Percentiles rank a stretch among this genome's conserved stretches.
These are phyloP conservation scores for Suzukiozyma palmioleophila DNA, from an alignment of 1,139 yeast genomes.

Conservation along the genomic window DNA sequence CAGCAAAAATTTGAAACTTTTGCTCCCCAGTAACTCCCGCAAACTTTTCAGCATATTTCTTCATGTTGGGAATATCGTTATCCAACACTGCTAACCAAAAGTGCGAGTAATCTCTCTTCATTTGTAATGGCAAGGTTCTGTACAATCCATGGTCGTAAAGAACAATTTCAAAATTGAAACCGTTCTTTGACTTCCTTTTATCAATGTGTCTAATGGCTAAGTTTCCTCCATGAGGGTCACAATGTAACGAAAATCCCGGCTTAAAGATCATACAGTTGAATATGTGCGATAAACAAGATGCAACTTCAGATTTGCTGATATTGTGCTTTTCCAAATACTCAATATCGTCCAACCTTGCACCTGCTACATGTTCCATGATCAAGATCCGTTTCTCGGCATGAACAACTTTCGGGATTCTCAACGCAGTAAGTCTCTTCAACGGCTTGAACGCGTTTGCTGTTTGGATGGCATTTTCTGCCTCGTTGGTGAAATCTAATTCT, in stretches of 20 bases:
- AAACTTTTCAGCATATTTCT: slow-evolving; percentile 65
- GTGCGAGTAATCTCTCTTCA: slow-evolving; percentile 80
- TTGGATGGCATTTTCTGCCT: slow-evolving; percentile 71
- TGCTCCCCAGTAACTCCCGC: slow-evolving; percentile 75
- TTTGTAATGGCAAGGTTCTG: slow-evolving; percentile 71
- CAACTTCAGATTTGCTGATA: slow-evolving; percentile 74
- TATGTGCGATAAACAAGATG: slow-evolving; percentile 80
- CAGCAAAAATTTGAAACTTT: slow-evolving; percentile 79
- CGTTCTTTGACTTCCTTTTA: slow-evolving; percentile 25
- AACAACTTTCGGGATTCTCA: slow-evolving; percentile 70
- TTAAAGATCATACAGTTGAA: slow-evolving; percentile 95
- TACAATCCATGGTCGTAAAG: slow-evolving; percentile 94
- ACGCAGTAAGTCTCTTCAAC: slow-evolving; percentile 59
- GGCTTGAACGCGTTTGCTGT: slow-evolving; percentile 66
- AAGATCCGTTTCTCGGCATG: slow-evolving; percentile 68
- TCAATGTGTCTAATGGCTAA: slow-evolving; percentile 60
- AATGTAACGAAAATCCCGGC: slow-evolving; percentile 86
- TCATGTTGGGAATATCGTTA: slow-evolving; percentile 62
- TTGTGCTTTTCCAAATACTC: slow-evolving; percentile 55
- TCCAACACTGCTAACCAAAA: slow-evolving; percentile 91
- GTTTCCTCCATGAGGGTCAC: slow-evolving; percentile 98
- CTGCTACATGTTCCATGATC: slow-evolving; percentile 84
- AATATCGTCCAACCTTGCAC: slow-evolving; percentile 78
- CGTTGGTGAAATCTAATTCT: slow-evolving; percentile 83
- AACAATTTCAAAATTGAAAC: slow-evolving; percentile 84